A percentile compares a stretch with the other conserved stretches of the same genome.
phyloP scores from a whole-genome alignment of 2,329 filamentous ascomycete genomes.

The Stemphylium beticola region DNA sequence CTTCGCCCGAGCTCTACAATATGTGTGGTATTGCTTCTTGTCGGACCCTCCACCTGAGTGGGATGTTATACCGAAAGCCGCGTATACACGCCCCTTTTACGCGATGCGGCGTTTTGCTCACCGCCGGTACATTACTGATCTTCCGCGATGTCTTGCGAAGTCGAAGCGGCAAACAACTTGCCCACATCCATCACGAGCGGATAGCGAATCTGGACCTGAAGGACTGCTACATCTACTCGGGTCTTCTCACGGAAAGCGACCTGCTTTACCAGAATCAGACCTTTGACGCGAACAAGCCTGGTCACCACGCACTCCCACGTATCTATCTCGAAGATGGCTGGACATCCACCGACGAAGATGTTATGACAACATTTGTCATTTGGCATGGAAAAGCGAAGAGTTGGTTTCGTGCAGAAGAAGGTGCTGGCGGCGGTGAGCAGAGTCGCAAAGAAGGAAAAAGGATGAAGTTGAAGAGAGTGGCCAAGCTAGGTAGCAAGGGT shows the following conservation, averaged over 20 bases:
- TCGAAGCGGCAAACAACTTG: constrained; percentile 60
- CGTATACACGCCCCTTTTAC: constrained; percentile 67
- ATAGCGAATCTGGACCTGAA: constrained; percentile 64
- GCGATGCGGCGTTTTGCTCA: constrained; percentile 65
- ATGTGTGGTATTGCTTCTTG: constrained; percentile 70
- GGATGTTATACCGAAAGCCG: constrained; percentile 68
- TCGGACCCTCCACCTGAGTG: constrained; percentile 66
- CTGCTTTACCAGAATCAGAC: constrained; percentile 69
- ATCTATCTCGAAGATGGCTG: constrained; percentile 67
- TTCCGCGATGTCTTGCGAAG: constrained; percentile 66
- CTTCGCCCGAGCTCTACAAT: constrained; percentile 70
- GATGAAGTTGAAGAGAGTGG: constrained; percentile 64
- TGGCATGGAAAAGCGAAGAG: constrained; percentile 66
- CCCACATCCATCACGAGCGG: constrained; percentile 67
- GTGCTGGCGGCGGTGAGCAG: constrained; percentile 38
- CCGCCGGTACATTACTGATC: constrained; percentile 65
- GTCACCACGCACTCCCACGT: constrained; percentile 64
- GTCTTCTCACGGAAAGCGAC: constrained; percentile 67
- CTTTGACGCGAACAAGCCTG: constrained; percentile 67
- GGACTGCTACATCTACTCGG: constrained; percentile 71
- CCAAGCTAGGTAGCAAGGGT: constrained; percentile 65
- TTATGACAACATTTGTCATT: constrained; percentile 71
- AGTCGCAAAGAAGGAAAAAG: constrained; percentile 49
- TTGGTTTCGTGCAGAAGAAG: constrained; percentile 56
- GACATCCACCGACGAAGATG: constrained; percentile 68